Conservation (phyloP, 768 basidiomycete genomes). For the Tylopilus felleus region DNA sequence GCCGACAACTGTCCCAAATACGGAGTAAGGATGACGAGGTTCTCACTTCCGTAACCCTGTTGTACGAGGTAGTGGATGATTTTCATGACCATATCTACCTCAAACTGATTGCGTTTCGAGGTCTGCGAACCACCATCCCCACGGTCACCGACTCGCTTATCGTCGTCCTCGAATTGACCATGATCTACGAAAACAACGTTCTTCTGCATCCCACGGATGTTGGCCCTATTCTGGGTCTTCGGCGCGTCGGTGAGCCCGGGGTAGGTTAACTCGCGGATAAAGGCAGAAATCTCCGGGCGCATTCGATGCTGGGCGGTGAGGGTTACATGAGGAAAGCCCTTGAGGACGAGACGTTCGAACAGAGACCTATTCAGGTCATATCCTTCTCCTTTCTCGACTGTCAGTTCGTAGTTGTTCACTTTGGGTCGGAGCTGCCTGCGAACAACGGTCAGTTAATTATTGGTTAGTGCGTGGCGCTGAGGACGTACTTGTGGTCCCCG, state of each 20-base stretch:
- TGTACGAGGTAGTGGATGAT: constrained; percentile 64
- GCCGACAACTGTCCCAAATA: constrained; percentile 62
- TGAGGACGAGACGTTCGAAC: constrained; percentile 64
- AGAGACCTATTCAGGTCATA: constrained; percentile 65
- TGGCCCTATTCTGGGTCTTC: constrained; percentile 44
- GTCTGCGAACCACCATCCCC: constrained; percentile 45
- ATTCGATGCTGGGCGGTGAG: constrained; percentile 64
- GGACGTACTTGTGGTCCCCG: constrained; percentile 68
- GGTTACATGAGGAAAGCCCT: constrained; percentile 58
- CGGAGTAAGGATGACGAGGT: constrained; percentile 65
- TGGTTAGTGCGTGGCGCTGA: background rate
- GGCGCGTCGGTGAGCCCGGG: constrained; percentile 58
- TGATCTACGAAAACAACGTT: constrained; percentile 66
- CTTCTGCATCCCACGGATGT: constrained; percentile 51
- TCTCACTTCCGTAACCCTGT: constrained; percentile 61
- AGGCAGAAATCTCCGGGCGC: constrained; percentile 67
- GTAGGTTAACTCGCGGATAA: constrained; percentile 63
- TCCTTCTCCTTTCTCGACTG: constrained; percentile 65
- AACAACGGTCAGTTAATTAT: background rate
- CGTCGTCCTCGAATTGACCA: constrained; percentile 49
- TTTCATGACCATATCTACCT: constrained; percentile 62
- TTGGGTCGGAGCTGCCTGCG: constrained; percentile 69
- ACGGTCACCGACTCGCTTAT: constrained; percentile 38
- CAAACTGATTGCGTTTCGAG: constrained; percentile 60
- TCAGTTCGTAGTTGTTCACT: constrained; percentile 61